Evolutionary conservation across 208 protist genomes (phyloP).

Genomic region (Leishmania gerbilli): DNA sequence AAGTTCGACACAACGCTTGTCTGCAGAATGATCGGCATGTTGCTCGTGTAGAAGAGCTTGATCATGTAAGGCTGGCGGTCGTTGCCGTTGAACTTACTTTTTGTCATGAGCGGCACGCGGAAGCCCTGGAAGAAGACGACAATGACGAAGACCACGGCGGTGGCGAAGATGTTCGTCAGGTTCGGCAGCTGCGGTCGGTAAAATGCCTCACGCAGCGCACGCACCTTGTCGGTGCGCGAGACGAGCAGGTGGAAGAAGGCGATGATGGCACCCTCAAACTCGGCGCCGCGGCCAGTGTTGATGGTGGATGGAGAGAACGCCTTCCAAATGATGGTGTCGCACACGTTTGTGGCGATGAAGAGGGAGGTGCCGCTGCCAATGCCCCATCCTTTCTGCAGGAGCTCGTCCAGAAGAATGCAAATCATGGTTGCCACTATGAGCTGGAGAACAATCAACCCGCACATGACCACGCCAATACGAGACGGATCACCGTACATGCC

Average conservation of each 20-base stretch:
- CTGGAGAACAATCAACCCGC: constrained; percentile 98
- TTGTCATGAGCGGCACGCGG: constrained; percentile 96
- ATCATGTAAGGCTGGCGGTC: constrained; percentile 98
- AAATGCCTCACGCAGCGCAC: constrained; percentile 99
- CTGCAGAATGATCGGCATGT: constrained; percentile 99
- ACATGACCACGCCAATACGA: constrained; percentile 95
- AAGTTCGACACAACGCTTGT: constrained; percentile 99
- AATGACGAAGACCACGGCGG: constrained; percentile 98
- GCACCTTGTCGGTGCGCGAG: constrained; percentile 95
- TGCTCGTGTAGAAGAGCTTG: constrained; percentile 99
- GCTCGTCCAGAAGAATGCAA: constrained; percentile 99
- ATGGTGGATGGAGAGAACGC: constrained; percentile 98
- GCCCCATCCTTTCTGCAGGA: constrained; percentile 99
- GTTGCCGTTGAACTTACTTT: constrained; percentile 70
- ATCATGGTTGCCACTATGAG: constrained; percentile 98
- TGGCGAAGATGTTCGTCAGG: constrained; percentile 99
- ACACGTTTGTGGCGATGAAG: constrained; percentile 99
- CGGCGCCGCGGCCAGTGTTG: constrained; percentile 97
- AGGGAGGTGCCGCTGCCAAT: constrained; percentile 99
- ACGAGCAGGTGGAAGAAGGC: constrained; percentile 99
- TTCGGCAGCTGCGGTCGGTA: constrained; percentile 99
- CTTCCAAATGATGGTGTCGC: constrained; percentile 99
- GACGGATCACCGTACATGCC: constrained; percentile 99
- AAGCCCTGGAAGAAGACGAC: constrained; percentile 99
- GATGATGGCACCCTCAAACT: constrained; percentile 99